Conservation (phyloP, 139 green algal genomes). For the Coccomyxa sp. region DNA sequence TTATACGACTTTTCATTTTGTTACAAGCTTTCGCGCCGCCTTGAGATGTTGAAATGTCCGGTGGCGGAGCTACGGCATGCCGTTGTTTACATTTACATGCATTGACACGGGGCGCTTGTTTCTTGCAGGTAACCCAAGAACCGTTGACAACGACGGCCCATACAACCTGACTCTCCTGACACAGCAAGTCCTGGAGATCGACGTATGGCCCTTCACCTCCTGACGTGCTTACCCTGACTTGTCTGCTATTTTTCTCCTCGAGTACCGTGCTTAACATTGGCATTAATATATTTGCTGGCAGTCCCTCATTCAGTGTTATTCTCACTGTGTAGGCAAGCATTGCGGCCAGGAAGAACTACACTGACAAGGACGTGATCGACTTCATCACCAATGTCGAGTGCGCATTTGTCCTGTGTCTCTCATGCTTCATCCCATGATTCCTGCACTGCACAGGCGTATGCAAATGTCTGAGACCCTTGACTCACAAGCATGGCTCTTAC, state of each 20-base stretch:
- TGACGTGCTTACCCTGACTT: constrained; percentile 14
- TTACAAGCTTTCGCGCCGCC: too few species aligned
- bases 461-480: too few species aligned
- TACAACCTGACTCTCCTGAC: constrained; percentile 20
- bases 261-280: neutral
- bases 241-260: neutral
- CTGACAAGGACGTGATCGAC: constrained; percentile 22
- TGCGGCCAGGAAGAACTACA: constrained; percentile 15
- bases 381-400: constrained; percentile 29
- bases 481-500: too few species aligned
- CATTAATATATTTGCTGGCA: neutral
- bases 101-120: too few species aligned
- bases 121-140: constrained; percentile 15
- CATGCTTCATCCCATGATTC: too few species aligned
- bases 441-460: too few species aligned
- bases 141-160: constrained; percentile 15
- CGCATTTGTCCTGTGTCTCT: too few species aligned
- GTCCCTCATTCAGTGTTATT: neutral
- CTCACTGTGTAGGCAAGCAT: constrained; percentile 7
- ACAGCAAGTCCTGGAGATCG: too few species aligned
- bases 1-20: too few species aligned
- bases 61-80: too few species aligned
- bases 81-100: too few species aligned
- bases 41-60: neutral
- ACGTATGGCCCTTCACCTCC: too few species aligned